Evolutionary conservation across 1,284 basidiomycete genomes (phyloP), one percentile per base, ranked within the genome.

Genomic region (Puccinia hordei): DNA sequence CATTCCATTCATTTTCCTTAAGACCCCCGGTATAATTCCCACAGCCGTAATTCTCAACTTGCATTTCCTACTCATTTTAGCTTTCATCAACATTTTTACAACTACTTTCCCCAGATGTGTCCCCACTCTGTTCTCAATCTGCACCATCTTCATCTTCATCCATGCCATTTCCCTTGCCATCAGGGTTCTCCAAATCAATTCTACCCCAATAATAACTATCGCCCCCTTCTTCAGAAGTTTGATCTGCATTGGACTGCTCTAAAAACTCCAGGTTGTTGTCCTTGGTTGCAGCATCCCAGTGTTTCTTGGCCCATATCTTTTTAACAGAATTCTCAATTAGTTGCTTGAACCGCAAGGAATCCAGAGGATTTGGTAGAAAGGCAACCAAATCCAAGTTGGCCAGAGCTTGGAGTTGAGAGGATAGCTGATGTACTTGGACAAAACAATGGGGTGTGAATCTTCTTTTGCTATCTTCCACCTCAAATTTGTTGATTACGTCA

Each of bases 251-350:
- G 10, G 12, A 24, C 13, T 69, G 10, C 24, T 49, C 66, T 46
- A 46, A 27, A 33, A 46, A 71, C 2, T 49, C 24, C 17, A 71
- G n/a, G 27, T 71, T 49, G 44, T 71, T 49, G n/a, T 41, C 68
- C 24, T 71, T 71, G 68, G 68, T 71, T 6, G 68, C 68, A 22
- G 19, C n/a, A 44, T 71, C n/a, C 35, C 44, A 71, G 44, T 41
- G 27, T 30, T 46, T 41, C 15, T 71, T 24, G 10, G 27, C 27
- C 30, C 49, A 71, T 41, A n/a, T 5, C 49, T 24, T 71, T 24
- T 71, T 15, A 22, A 41, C 27, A 22, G 44, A 10, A n/a, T 71
- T 71, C 44, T 46, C 22, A 24, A 44, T n/a, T 41, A n/a, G 35
- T 2, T 30, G 27, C 22, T 49, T 24, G 15, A 49, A 51, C 27